Percentiles rank a stretch among this genome's conserved stretches.
These are phyloP conservation scores for Suillus subluteus DNA, from an alignment of 768 basidiomycete genomes.

Conservation along the genomic window DNA sequence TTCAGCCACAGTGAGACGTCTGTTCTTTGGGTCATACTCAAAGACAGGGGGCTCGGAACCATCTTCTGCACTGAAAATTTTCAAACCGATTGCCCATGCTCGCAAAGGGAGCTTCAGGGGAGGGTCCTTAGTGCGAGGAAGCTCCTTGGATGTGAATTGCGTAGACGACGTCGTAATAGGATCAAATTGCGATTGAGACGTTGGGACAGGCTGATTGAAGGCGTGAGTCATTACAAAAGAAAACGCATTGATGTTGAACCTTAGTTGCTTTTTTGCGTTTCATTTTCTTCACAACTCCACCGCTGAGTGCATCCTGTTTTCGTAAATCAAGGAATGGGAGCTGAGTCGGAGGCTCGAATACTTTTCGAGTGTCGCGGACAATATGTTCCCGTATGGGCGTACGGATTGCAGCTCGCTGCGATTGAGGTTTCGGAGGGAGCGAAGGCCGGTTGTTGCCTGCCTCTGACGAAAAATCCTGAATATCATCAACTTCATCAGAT, in stretches of 20 bases:
- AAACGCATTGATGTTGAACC: conserved; percentile 8
- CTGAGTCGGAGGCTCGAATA: conserved; percentile 14
- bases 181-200: conserved; percentile 17
- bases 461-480: conserved; percentile 17
- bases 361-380: conserved; percentile 14
- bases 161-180: conserved; percentile 33
- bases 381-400: conserved; percentile 14
- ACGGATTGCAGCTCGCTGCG: background rate
- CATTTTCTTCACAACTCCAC: conserved; percentile 22
- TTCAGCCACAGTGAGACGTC: background rate
- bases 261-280: conserved; percentile 29
- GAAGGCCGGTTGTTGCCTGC: conserved; percentile 24
- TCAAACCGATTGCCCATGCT: conserved; percentile 33
- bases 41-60: background rate
- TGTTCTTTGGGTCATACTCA: background rate
- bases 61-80: conserved; percentile 5
- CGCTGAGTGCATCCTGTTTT: background rate
- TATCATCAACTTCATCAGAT: conserved; percentile 14
- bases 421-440: conserved; percentile 1
- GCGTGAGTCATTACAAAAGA: background rate
- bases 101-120: conserved; percentile 22
- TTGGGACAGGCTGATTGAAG: background rate
- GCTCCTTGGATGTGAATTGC: conserved; percentile 16
- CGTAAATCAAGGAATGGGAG: conserved; percentile 14
- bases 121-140: conserved; percentile 10